Evolutionary conservation across 1,139 yeast species (phyloP), one percentile per base, ranked within the genome.

Genomic region (Suhomyces choctaworum): DNA sequence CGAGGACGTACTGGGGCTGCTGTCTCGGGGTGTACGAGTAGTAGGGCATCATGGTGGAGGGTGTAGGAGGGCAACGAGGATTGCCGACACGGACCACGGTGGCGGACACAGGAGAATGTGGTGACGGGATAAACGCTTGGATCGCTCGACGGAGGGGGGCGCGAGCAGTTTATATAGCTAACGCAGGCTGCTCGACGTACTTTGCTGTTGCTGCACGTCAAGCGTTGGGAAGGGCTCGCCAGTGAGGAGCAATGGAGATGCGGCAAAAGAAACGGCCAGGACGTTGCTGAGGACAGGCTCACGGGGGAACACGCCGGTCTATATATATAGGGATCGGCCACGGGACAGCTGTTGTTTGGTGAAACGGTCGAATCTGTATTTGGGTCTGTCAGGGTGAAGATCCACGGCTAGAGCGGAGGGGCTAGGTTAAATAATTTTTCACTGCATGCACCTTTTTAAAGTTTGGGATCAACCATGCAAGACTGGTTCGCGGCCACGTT

Each of bases 41-140:
- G 26, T 25, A 33, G 29, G 37, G 37, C 10, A 34, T 29, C 37
- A 34, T 34, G 26, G 24, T n/a, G n/a, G n/a, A n/a, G n/a, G n/a
- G n/a, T n/a, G n/a, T n/a, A n/a, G n/a, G n/a, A n/a, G n/a, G n/a
- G n/a, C n/a, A n/a, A n/a, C n/a, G n/a, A n/a, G n/a, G n/a, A n/a
- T n/a, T n/a, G n/a, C n/a, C n/a, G n/a, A n/a, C n/a, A n/a, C n/a
- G n/a, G n/a, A n/a, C n/a, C n/a, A n/a, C n/a, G n/a, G n/a, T n/a
- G n/a, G n/a, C n/a, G n/a, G n/a, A n/a, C n/a, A n/a, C n/a, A n/a
- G n/a, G n/a, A n/a, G n/a, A n/a, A n/a, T n/a, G n/a, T n/a, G n/a
- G n/a, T n/a, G n/a, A n/a, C n/a, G n/a, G n/a, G n/a, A n/a, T n/a
- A n/a, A n/a, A n/a, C n/a, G n/a, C n/a, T n/a, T n/a, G n/a, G n/a